Base-by-base conservation (phyloP, 2,329 filamentous ascomycete species). In the Chrysosporium keratinophilum region DNA sequence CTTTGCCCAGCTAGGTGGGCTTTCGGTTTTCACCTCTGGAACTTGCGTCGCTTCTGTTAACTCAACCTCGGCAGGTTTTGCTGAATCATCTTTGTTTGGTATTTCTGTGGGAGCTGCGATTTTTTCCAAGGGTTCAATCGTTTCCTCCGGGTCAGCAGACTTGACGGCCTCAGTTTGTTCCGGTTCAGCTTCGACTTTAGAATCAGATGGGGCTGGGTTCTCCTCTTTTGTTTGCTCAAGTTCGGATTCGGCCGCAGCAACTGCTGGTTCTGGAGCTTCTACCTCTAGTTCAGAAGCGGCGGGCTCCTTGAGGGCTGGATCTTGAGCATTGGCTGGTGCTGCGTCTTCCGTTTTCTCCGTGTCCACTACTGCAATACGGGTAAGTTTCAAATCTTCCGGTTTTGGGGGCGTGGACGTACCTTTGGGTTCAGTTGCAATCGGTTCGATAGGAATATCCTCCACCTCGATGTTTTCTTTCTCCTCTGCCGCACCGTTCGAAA, bases 401-500 rank as follows among this genome's bases (percentile, higher is more conserved):
- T 28, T 6, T 12, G 15, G 15, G 3, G 14, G 31, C 3, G 31
- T 3, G 12, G 11, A 35, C 5, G 3, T 35, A 46, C 44, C 44
- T 46, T 46, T 35, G 3, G 31, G 5, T 47, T 46, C 34, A 34
- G 39, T 15, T 40, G 37, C 15, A 15, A 5, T 10, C 17, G 47
- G 40, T 5, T 37, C 33, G 20, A 31, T n/a, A 15, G 10, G 7
- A 19, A 15, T 5, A 12, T 7, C 33, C 47, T 57, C 56, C 33
- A 41, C 45, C 7, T 40, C 56, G 1, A 49, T 11, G 34, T 33
- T 54, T 28, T 34, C 40, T 17, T 31, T 41, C 15, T 53, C 45
- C 20, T 60, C 56, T 46, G 53, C 23, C 42, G 44, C 55, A 14
- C 58, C 50, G 44, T 58, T 52, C 17, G 51, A 56, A 44, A 46